Conservation (phyloP, 2,329 filamentous ascomycete species). For the Myriosclerotinia curreyana region DNA sequence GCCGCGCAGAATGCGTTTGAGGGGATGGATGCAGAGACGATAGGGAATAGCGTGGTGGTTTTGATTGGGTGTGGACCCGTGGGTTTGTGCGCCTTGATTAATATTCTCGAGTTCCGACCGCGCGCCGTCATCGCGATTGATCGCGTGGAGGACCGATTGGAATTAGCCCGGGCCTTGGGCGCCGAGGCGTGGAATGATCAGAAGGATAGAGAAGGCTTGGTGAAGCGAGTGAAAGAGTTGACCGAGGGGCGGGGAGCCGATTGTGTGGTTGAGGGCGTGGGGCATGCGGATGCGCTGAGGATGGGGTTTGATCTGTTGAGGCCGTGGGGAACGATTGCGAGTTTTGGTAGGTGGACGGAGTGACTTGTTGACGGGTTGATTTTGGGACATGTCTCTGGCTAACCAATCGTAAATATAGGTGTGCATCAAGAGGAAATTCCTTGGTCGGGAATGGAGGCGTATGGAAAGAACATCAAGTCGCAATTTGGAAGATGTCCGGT, state of each 20-base stretch:
- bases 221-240: constrained; percentile 66
- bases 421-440: constrained; percentile 55
- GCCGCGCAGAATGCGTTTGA: constrained; percentile 76
- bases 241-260: constrained; percentile 82
- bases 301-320: constrained; percentile 69
- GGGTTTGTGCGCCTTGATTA: constrained; percentile 78
- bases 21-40: constrained; percentile 52
- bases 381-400: neutral
- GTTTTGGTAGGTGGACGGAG: constrained; percentile 16
- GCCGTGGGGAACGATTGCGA: constrained; percentile 68
- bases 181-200: constrained; percentile 81
- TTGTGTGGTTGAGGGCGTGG: constrained; percentile 77
- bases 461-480: constrained; percentile 68
- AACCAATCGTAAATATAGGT: neutral
- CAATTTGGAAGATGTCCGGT: constrained; percentile 75
- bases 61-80: constrained; percentile 84
- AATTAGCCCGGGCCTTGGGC: constrained; percentile 68
- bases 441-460: constrained; percentile 63
- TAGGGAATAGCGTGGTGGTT: constrained; percentile 67
- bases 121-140: constrained; percentile 77
- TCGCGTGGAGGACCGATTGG: constrained; percentile 69
- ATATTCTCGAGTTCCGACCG: constrained; percentile 71
- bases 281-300: constrained; percentile 63
- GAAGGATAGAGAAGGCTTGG: constrained; percentile 60
- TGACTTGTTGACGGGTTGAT: no score